Evolutionary conservation across 169 alveolate genomes (phyloP), one percentile per base, ranked within the genome.

Genomic region (Babesia bovis): DNA sequence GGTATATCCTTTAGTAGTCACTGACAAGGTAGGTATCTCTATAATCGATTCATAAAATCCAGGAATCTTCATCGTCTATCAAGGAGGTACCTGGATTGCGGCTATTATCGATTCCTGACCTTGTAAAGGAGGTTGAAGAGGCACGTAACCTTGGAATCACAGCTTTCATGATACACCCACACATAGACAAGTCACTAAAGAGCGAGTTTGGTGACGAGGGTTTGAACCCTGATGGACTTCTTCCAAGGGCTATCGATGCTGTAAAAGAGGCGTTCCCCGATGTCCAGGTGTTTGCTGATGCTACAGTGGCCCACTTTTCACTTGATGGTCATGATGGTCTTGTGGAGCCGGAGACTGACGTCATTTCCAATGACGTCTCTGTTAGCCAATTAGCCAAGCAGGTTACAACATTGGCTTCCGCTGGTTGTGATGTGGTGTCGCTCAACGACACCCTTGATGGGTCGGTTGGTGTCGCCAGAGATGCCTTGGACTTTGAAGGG

Each of bases 131-230:
- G 45, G 82, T 73, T 17, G 63, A 52, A 50, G 84, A 63, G 23
- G 84, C 84, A 13, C 50, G 63, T 6, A 52, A 73, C 59, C 67
- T 61, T 36, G 84, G 84, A 7, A 21, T 73, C 21, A 73, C 84
- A n/a, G 35, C 84, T 17, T 73, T 73, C 61, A 51, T 63, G 55
- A 35, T 73, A 7, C 42, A 49, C 49, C 84, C 84, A n/a, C 51
- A 53, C 42, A 26, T 73, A 21, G 84, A 73, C 70, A 35, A 47
- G 52, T 42, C 66, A 28, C 70, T 73, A 40, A 0, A 36, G 1
- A 73, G 73, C 59, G 82, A 60, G 57, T 71, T 71, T 35, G 82
- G 66, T 32, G 77, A 73, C 25, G 84, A 73, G 59, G 84, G 84
- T 28, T 36, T 61, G 78, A 73, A 73, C 44, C 67, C 58, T 19